These are phyloP conservation scores for Colletotrichum lini DNA, from an alignment of 2,329 filamentous ascomycete genomes.

Conservation along the genomic window DNA sequence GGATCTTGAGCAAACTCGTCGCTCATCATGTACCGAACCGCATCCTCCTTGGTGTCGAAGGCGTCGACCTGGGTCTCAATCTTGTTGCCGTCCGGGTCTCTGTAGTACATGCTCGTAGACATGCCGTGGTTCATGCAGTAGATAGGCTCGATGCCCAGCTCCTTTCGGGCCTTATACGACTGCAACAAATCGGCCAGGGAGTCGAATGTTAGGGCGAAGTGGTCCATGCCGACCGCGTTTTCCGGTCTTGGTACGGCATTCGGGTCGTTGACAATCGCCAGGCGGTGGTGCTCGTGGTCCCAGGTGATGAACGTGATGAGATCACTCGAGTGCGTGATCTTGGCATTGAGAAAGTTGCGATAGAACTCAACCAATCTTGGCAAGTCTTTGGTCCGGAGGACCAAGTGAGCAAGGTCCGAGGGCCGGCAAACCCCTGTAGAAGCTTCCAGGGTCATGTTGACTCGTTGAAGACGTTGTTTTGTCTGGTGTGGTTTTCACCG, in stretches of 20 bases:
- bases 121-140: conserved; percentile 64
- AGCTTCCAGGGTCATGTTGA: conserved; percentile 19
- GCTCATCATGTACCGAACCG: conserved; percentile 55
- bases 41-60: conserved; percentile 55
- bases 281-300: conserved; percentile 64
- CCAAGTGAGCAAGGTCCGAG: conserved; percentile 34
- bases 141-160: conserved; percentile 53
- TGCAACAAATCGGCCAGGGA: conserved; percentile 52
- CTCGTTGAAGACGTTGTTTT: neutral
- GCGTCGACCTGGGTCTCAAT: conserved; percentile 64
- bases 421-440: conserved; percentile 18
- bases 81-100: conserved; percentile 63
- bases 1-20: conserved; percentile 58
- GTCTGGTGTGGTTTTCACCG: neutral
- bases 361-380: conserved; percentile 53
- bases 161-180: conserved; percentile 55
- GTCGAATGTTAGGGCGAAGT: conserved; percentile 59
- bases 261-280: conserved; percentile 55
- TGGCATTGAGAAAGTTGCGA: conserved; percentile 53
- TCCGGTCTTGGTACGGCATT: conserved; percentile 43
- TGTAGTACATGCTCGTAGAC: conserved; percentile 63
- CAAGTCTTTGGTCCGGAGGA: conserved; percentile 22
- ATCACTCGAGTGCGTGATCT: conserved; percentile 46
- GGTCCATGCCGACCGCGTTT: conserved; percentile 53
- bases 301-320: conserved; percentile 57